phyloP scores from a whole-genome alignment of 352 stramenopile species.

The Phytophthora litchii region DNA sequence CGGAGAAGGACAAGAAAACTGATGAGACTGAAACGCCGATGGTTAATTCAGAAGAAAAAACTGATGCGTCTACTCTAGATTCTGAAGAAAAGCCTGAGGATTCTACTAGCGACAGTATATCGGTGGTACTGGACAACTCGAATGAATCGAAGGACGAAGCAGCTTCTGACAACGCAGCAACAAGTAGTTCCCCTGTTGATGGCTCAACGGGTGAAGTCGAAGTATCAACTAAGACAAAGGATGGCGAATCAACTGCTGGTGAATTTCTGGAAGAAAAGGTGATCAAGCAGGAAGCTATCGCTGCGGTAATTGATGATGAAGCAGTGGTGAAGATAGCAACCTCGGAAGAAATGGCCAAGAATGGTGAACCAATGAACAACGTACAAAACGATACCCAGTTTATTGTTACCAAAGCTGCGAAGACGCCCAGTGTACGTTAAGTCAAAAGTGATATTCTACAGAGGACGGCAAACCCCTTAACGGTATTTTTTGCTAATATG shows the following conservation, averaged over 20 bases:
- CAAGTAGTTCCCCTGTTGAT: background rate
- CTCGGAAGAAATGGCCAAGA: background rate
- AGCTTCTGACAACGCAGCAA: constrained; percentile 1
- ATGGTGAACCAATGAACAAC: constrained; percentile 1
- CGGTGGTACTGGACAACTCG: constrained; percentile 8
- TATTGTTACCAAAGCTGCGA: constrained; percentile 8
- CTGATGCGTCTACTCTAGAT: too few species aligned
- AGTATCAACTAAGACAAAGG: constrained; percentile 4
- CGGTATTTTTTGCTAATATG: background rate
- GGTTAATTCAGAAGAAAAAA: constrained; percentile 2
- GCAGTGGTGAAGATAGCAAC: background rate
- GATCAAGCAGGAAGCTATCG: constrained; percentile 30
- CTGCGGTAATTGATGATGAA: constrained; percentile 2
- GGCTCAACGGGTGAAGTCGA: background rate
- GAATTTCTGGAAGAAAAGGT: constrained; percentile 32
- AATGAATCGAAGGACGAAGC: background rate
- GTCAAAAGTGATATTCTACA: background rate
- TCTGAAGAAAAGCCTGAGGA: constrained; percentile 8
- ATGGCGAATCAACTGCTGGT: background rate
- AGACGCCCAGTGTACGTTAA: constrained; percentile 29
- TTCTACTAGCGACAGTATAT: background rate
- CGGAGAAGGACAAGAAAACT: constrained; percentile 5
- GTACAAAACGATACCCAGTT: constrained; percentile 13
- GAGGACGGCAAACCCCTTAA: constrained; percentile 2
- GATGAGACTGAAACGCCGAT: background rate